These are phyloP conservation scores for Microbotryum intermedium DNA, from an alignment of 1,284 basidiomycete genomes.

Conservation along the genomic window DNA sequence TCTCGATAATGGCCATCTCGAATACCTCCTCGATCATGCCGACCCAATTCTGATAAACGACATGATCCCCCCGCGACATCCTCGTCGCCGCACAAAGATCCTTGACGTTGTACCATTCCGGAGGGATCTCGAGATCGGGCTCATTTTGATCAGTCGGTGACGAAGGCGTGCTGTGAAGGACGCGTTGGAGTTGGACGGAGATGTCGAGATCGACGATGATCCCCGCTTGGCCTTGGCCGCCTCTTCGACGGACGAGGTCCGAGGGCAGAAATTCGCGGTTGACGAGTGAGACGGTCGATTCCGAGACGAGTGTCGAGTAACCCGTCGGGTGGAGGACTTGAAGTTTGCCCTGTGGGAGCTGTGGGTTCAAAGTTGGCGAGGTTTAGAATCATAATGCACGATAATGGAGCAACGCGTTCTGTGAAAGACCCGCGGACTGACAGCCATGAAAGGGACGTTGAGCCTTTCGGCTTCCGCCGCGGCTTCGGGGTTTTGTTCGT, in stretches of 20 bases:
- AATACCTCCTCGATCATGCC: slow-evolving; percentile 65
- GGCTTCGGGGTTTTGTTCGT: slow-evolving; percentile 24
- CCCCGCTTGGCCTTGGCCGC: slow-evolving; percentile 66
- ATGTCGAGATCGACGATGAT: slow-evolving; percentile 59
- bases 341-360: slow-evolving; percentile 42
- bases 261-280: slow-evolving; percentile 70
- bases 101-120: slow-evolving; percentile 50
- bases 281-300: slow-evolving; percentile 53
- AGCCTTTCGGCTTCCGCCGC: slow-evolving; percentile 12
- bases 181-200: slow-evolving; percentile 62
- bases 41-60: slow-evolving; percentile 75
- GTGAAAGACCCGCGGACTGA: neutral
- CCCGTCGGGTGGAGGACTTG: slow-evolving; percentile 47
- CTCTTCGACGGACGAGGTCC: slow-evolving; percentile 71
- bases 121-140: slow-evolving; percentile 43
- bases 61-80: slow-evolving; percentile 60
- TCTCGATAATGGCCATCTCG: slow-evolving; percentile 65
- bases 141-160: too few species aligned
- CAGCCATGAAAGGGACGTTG: slow-evolving; percentile 17
- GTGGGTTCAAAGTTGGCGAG: neutral
- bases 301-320: slow-evolving; percentile 31
- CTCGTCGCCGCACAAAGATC: slow-evolving; percentile 11
- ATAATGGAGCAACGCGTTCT: too few species aligned
- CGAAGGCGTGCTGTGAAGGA: slow-evolving; percentile 48
- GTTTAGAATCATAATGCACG: neutral